Conservation (phyloP, 176 grass and related monocot species). For the Avena atlantica region DNA sequence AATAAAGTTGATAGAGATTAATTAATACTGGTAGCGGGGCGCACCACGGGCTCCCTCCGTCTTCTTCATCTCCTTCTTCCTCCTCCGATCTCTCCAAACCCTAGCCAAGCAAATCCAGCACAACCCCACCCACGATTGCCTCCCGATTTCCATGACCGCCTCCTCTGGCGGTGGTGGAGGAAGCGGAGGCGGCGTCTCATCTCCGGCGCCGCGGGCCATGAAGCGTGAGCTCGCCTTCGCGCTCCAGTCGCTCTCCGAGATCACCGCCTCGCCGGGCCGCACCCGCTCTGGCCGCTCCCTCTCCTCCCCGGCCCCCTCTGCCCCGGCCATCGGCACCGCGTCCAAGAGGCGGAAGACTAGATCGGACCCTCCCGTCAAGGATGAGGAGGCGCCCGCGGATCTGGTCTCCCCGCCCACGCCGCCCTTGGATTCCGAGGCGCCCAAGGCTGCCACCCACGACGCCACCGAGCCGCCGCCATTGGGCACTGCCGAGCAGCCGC, state of each 20-base stretch:
- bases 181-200: not conserved
- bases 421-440: constrained; percentile 50
- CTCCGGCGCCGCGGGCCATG: constrained; percentile 48
- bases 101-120: constrained; percentile 15
- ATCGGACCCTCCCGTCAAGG: constrained; percentile 31
- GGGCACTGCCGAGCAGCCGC: not conserved
- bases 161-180: constrained; percentile 24
- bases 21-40: not conserved
- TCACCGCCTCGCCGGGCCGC: constrained; percentile 50
- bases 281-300: constrained; percentile 59
- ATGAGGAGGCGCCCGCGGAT: constrained; percentile 16
- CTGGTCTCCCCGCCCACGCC: constrained; percentile 48
- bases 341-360: constrained; percentile 53
- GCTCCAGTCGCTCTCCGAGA: constrained; percentile 49
- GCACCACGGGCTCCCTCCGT: not conserved
- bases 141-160: constrained; percentile 38
- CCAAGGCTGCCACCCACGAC: constrained; percentile 6
- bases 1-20: not conserved
- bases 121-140: not conserved
- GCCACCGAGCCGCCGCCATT: not conserved
- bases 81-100: constrained; percentile 38
- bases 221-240: constrained; percentile 73
- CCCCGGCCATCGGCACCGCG: not conserved
- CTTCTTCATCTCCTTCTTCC: not conserved
- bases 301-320: constrained; percentile 12